phyloP scores from a whole-genome alignment of 2,329 filamentous ascomycete genomes.

The Thyridium curvatum region DNA sequence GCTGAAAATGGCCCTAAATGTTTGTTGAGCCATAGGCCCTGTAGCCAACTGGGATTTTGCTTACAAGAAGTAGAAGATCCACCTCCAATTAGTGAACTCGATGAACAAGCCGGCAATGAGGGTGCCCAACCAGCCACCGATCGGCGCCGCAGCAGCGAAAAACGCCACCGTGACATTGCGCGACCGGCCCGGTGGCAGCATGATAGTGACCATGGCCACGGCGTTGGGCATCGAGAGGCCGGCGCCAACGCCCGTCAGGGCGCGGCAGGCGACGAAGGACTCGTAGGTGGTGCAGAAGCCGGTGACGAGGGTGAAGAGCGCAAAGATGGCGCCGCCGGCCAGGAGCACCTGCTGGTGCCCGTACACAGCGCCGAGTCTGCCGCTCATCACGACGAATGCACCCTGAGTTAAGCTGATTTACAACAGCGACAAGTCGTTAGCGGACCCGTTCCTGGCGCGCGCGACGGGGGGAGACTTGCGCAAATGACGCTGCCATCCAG shows the following conservation, averaged over 20 bases:
- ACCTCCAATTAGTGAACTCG: slow-evolving; percentile 27
- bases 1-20: slow-evolving; percentile 7
- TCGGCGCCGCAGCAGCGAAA: slow-evolving; percentile 39
- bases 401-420: slow-evolving; percentile 38
- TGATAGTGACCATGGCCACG: slow-evolving; percentile 40
- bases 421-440: neutral
- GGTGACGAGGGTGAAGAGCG: slow-evolving; percentile 34
- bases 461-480: slow-evolving; percentile 15
- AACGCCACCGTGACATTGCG: slow-evolving; percentile 38
- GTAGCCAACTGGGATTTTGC: too few relatives aligned
- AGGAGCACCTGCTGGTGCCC: slow-evolving; percentile 43
- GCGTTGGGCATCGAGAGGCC: slow-evolving; percentile 46
- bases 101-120: slow-evolving; percentile 31
- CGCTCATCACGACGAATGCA: slow-evolving; percentile 45
- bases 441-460: neutral
- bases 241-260: slow-evolving; percentile 42
- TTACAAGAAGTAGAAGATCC: slow-evolving; percentile 32
- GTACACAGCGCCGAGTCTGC: slow-evolving; percentile 44
- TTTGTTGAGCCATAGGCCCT: slow-evolving; percentile 5
- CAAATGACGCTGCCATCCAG: slow-evolving; percentile 32
- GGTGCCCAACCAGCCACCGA: slow-evolving; percentile 36
- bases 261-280: slow-evolving; percentile 34
- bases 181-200: slow-evolving; percentile 35
- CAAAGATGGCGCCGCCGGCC: slow-evolving; percentile 32
- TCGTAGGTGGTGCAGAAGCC: slow-evolving; percentile 35